Base-by-base conservation (phyloP, 805 yeast species). In the Candida bentonensis region DNA sequence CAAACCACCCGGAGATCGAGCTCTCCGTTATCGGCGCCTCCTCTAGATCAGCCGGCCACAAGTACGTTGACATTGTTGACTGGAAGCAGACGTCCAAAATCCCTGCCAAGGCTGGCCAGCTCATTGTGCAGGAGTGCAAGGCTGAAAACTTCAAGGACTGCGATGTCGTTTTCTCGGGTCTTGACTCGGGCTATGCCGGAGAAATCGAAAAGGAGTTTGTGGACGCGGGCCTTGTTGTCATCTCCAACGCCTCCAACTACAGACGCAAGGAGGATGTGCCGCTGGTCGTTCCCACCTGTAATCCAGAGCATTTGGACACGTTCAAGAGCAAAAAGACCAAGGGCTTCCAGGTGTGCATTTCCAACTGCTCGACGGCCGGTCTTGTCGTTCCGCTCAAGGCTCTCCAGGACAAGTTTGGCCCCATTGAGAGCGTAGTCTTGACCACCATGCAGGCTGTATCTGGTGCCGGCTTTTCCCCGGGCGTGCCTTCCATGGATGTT, bases 351-450 rank as follows among this genome's bases (percentile, higher is more conserved):
- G 79, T 89, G 40, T 92, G 98, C 68, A 92, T 89, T 59, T 88
- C 97, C 47, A 92, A 92, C 72, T 92, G 98, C 69, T 88, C 97
- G 41, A 92, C 98, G 28, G 98, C 97, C 3, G 97, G 97, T 36
- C 71, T 92, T 46, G 97, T 92, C 20, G 96, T 96, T 13, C 97
- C 97, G 42, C 71, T 92, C 60, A 86, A 85, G 61, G 97, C 98
- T n/a, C 71, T 92, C 56, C 82, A 81, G 43, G 95, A 87, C 47
- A 65, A 69, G 42, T 89, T 84, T 59, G 98, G 97, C 42, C 96
- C 97, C 40, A 75, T 92, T 48, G 88, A 84, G 47, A 72, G 79
- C 21, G 73, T 89, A 53, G 80, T 95, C 13, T 76, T 95, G 42
- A 85, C 96, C 45, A 92, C 98, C 15, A 65, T 92, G 63, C 98